Conservation (phyloP, 2,329 filamentous ascomycete species). For the Apiospora arundinis region DNA sequence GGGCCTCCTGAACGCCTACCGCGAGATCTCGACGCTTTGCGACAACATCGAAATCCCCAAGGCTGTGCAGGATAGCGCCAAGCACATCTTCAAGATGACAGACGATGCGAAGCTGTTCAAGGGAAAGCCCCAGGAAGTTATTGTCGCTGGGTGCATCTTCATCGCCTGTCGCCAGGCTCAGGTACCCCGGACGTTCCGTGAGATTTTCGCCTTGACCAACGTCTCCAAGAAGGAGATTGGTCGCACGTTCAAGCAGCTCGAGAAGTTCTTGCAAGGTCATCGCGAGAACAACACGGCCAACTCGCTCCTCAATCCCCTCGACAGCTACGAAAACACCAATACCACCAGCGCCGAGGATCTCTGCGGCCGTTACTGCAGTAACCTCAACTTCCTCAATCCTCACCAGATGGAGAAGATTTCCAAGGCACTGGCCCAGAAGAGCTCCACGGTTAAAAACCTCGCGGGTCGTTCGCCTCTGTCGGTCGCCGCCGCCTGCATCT, state of each 20-base stretch:
- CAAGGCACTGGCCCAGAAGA: constrained; percentile 77
- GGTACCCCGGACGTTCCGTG: constrained; percentile 88
- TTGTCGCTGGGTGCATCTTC: constrained; percentile 97
- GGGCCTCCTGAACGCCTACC: constrained; percentile 80
- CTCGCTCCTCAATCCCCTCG: constrained; percentile 62
- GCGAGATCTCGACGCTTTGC: constrained; percentile 86
- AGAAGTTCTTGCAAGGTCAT: constrained; percentile 82
- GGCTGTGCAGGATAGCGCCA: constrained; percentile 85
- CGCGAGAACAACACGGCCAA: constrained; percentile 66
- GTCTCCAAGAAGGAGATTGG: constrained; percentile 98
- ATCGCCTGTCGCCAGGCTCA: constrained; percentile 92
- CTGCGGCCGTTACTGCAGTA: constrained; percentile 87
- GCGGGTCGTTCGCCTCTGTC: constrained; percentile 94
- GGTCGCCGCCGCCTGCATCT: constrained; percentile 94
- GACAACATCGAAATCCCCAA: constrained; percentile 84
- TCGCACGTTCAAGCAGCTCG: constrained; percentile 89
- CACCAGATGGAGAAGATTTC: constrained; percentile 82
- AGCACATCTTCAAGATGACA: constrained; percentile 93
- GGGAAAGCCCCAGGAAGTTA: constrained; percentile 90
- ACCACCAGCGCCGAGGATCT: constrained; percentile 84
- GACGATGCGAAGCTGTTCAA: constrained; percentile 94
- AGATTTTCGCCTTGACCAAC: constrained; percentile 91
- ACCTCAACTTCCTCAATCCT: constrained; percentile 74
- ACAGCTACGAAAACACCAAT: constrained; percentile 74
- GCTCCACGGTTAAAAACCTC: constrained; percentile 78